These are phyloP conservation scores for Solanum habrochaites DNA, from an alignment of 257 asterid genomes.

Conservation along the genomic window DNA sequence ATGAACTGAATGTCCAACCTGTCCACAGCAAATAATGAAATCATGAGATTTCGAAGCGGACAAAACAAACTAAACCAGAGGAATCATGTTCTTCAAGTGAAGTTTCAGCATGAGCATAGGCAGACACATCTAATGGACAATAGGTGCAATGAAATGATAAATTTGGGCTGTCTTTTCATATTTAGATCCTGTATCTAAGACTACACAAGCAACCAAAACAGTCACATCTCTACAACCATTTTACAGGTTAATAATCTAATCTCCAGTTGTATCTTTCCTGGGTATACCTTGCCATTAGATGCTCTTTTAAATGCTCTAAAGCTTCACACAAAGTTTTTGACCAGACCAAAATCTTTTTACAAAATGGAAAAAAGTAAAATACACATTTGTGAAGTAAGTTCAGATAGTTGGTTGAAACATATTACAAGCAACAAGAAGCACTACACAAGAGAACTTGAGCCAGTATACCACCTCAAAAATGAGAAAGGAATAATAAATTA, in stretches of 20 bases:
- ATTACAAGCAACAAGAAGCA: background rate
- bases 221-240: background rate
- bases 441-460: background rate
- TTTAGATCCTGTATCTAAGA: background rate
- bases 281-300: background rate
- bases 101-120: background rate
- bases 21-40: constrained; percentile 13
- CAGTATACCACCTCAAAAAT: background rate
- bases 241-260: background rate
- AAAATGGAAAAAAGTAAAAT: background rate
- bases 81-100: background rate
- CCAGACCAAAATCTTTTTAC: background rate
- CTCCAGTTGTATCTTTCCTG: background rate
- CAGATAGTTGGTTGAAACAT: background rate
- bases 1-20: constrained; percentile 77
- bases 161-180: background rate
- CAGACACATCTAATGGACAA: background rate
- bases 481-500: background rate
- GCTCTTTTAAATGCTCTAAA: background rate
- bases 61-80: background rate
- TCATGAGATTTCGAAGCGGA: background rate
- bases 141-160: background rate
- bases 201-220: background rate
- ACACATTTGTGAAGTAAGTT: background rate
- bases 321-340: background rate